Evolutionary conservation across 2,329 filamentous ascomycete genomes (phyloP).

Genomic region (Pseudogymnoascus sp.): DNA sequence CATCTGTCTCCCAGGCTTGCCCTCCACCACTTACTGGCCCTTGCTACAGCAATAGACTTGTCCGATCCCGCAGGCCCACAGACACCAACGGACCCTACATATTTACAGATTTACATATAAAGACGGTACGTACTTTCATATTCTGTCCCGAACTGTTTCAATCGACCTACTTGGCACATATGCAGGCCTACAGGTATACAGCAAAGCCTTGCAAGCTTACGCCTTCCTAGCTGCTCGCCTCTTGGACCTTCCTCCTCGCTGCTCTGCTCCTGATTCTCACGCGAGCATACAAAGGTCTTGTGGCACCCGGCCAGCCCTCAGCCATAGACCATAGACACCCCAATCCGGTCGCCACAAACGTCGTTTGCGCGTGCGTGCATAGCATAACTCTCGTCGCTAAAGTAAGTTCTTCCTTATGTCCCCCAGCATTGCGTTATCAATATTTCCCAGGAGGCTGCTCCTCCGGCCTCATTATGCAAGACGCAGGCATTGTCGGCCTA

Average conservation of each 20-base stretch:
- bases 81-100: background rate
- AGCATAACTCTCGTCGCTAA: background rate
- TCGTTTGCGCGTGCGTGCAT: background rate
- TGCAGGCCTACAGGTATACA: constrained; percentile 3
- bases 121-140: background rate
- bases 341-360: background rate
- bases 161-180: constrained; percentile 4
- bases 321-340: background rate
- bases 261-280: background rate
- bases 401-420: background rate
- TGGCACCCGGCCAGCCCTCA: background rate
- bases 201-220: background rate
- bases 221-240: background rate
- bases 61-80: constrained; percentile 1
- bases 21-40: background rate
- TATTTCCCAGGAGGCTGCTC: background rate
- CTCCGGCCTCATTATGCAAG: background rate
- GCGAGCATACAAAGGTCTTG: constrained; percentile 5
- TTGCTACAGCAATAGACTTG: background rate
- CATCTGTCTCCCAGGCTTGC: background rate
- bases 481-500: background rate
- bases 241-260: background rate
- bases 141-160: background rate
- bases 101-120: constrained; percentile 6
- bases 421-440: background rate